These are phyloP conservation scores for Geotrichum aggregatum DNA, from an alignment of 1,139 yeast species.

Conservation along the genomic window DNA sequence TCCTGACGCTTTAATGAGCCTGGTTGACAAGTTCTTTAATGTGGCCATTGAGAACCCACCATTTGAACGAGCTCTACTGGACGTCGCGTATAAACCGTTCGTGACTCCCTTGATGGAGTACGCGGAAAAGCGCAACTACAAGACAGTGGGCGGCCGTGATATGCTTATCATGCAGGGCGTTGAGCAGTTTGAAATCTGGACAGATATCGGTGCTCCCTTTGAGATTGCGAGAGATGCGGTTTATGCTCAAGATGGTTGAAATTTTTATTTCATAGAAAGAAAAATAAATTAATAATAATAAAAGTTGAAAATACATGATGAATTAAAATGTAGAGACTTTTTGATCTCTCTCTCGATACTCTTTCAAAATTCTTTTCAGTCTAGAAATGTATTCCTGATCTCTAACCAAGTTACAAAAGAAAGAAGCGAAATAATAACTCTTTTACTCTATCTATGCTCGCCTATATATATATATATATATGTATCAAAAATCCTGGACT, in stretches of 20 bases:
- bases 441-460: too few relatives aligned
- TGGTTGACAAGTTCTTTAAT: constrained; percentile 43
- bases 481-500: neutral
- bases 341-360: too few relatives aligned
- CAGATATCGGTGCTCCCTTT: constrained; percentile 50
- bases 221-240: constrained; percentile 26
- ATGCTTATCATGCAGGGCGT: constrained; percentile 93
- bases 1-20: constrained; percentile 49
- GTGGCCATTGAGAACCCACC: constrained; percentile 38
- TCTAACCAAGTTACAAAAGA: too few relatives aligned
- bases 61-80: constrained; percentile 56
- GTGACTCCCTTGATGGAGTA: constrained; percentile 79
- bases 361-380: too few relatives aligned
- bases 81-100: constrained; percentile 89
- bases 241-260: constrained; percentile 10
- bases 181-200: constrained; percentile 77
- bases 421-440: too few relatives aligned
- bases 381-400: too few relatives aligned
- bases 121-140: constrained; percentile 65
- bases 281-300: too few relatives aligned
- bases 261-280: too few relatives aligned
- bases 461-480: neutral
- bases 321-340: neutral
- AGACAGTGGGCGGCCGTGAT: constrained; percentile 77
- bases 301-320: neutral